Conservation (phyloP, 1,284 basidiomycete genomes). For the Tilletia caries region DNA sequence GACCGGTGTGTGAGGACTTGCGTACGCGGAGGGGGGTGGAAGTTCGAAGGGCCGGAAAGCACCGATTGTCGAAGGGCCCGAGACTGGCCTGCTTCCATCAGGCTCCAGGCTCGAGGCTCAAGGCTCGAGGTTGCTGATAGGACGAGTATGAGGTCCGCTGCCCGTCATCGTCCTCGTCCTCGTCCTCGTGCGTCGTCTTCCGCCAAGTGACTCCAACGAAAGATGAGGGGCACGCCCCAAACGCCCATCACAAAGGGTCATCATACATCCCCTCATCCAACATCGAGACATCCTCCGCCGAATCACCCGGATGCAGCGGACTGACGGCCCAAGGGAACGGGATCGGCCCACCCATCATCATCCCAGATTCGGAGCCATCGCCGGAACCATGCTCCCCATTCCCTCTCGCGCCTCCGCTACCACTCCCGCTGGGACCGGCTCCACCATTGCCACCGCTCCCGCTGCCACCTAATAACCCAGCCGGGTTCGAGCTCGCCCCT, state of each 20-base stretch:
- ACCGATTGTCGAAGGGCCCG: too few species aligned
- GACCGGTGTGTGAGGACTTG: too few species aligned
- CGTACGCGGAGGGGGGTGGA: too few species aligned
- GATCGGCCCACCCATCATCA: constrained; percentile 11
- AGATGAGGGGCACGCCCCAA: neutral
- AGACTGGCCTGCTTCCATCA: too few species aligned
- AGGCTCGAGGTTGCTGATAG: too few species aligned
- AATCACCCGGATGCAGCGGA: neutral
- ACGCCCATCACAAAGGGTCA: neutral
- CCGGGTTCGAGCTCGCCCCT: neutral
- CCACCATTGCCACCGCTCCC: neutral
- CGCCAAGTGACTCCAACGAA: too few species aligned
- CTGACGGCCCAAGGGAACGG: constrained; percentile 13
- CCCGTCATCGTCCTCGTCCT: too few species aligned
- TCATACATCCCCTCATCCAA: constrained; percentile 6
- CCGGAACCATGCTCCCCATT: neutral
- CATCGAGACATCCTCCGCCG: constrained; percentile 8
- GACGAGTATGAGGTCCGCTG: too few species aligned
- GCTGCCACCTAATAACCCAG: too few species aligned
- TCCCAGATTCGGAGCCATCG: neutral
- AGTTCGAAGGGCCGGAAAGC: too few species aligned
- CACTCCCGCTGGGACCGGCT: neutral
- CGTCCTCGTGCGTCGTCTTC: too few species aligned
- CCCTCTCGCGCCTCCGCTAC: neutral
- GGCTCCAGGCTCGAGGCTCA: too few species aligned